Evolutionary conservation across 1,284 basidiomycete species (phyloP).

Genomic region (Heimioporus punctisporus): DNA sequence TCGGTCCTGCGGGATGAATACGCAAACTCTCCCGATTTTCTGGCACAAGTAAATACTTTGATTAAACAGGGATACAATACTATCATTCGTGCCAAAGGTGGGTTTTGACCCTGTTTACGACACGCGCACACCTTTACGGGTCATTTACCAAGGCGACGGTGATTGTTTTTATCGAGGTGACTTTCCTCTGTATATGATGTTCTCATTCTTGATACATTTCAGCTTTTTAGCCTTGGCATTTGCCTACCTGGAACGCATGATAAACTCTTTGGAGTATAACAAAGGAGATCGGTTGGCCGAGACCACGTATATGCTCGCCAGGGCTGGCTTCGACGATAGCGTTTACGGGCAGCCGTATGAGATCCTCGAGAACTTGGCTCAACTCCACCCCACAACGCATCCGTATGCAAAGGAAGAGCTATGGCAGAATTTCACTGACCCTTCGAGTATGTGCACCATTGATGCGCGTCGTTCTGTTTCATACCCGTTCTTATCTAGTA

Average conservation of each 20-base stretch:
- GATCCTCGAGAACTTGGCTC: constrained; percentile 44
- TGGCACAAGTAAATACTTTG: constrained; percentile 71
- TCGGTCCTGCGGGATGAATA: constrained; percentile 65
- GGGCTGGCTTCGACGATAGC: constrained; percentile 67
- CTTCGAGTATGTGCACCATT: constrained; percentile 46
- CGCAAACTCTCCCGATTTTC: constrained; percentile 53
- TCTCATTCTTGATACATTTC: constrained; percentile 32
- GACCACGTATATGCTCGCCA: constrained; percentile 58
- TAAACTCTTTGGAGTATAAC: constrained; percentile 43
- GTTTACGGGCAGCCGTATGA: constrained; percentile 62
- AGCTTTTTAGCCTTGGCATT: constrained; percentile 64
- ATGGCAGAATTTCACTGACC: constrained; percentile 55
- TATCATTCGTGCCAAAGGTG: constrained; percentile 71
- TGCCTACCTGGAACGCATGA: constrained; percentile 62
- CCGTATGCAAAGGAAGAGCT: constrained; percentile 14
- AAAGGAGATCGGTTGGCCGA: constrained; percentile 54
- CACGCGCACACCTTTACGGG: constrained; percentile 4
- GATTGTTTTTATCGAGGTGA: constrained; percentile 83
- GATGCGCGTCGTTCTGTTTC: too few species aligned
- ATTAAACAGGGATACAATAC: constrained; percentile 55
- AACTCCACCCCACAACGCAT: constrained; percentile 39
- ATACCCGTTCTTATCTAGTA: too few species aligned
- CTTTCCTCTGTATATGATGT: constrained; percentile 12
- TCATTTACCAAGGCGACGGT: constrained; percentile 57
- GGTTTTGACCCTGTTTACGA: constrained; percentile 36